Evolutionary conservation across 805 yeast genomes (phyloP).

Genomic region (Teunomyces stri): DNA sequence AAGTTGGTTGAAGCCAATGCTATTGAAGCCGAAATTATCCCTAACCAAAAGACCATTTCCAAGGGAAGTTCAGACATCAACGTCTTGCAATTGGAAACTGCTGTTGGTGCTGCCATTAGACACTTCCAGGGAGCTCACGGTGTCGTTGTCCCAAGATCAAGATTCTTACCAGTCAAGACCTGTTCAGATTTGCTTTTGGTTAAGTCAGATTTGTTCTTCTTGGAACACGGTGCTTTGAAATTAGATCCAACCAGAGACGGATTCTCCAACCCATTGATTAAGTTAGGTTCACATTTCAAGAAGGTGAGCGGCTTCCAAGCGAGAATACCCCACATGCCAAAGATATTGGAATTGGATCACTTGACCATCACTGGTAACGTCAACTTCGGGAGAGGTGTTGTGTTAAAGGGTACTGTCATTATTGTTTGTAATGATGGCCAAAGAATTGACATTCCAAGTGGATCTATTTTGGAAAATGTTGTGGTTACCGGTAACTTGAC

Average conservation of each 20-base stretch:
- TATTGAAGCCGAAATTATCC: conserved; percentile 90
- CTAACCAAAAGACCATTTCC: conserved; percentile 82
- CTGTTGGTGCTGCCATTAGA: conserved; percentile 98
- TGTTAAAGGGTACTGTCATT: conserved; percentile 94
- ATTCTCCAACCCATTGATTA: conserved; percentile 89
- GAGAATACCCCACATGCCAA: conserved; percentile 94
- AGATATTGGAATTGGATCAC: conserved; percentile 93
- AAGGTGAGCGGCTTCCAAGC: conserved; percentile 88
- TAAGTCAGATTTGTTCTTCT: conserved; percentile 87
- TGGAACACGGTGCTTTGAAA: conserved; percentile 87
- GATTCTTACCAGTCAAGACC: conserved; percentile 97
- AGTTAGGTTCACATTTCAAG: conserved; percentile 94
- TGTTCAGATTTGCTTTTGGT: conserved; percentile 92
- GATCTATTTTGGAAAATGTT: conserved; percentile 90
- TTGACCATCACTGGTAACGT: conserved; percentile 97
- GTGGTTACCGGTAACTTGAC: conserved; percentile 96
- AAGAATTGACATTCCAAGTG: conserved; percentile 96
- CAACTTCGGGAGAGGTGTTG: conserved; percentile 81
- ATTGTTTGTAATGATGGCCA: conserved; percentile 97
- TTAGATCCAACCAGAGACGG: conserved; percentile 85
- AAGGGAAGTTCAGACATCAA: conserved; percentile 75
- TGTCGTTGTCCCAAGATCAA: conserved; percentile 95
- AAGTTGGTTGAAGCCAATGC: conserved; percentile 82
- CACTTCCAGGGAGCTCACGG: conserved; percentile 95
- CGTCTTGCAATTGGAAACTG: conserved; percentile 95